These are phyloP conservation scores for Delitschia confertaspora DNA, from an alignment of 495 filamentous ascomycete species.

Conservation along the genomic window DNA sequence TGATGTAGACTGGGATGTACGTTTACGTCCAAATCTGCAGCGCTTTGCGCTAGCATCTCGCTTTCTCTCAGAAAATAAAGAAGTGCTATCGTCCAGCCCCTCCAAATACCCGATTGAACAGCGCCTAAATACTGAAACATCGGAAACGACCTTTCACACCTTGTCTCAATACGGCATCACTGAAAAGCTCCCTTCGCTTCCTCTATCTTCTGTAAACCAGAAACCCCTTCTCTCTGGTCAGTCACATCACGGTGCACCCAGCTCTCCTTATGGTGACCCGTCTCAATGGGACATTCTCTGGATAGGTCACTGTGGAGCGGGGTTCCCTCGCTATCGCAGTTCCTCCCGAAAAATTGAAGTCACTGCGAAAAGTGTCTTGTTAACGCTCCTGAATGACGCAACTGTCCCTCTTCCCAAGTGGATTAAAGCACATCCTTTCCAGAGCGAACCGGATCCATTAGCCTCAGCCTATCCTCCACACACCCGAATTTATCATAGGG, in stretches of 20 bases:
- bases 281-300: slow-evolving; percentile 34
- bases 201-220: slow-evolving; percentile 13
- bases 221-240: slow-evolving; percentile 6
- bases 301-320: slow-evolving; percentile 24
- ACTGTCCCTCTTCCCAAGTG: slow-evolving; percentile 10
- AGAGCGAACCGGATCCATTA: slow-evolving; percentile 15
- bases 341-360: background rate
- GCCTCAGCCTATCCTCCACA: slow-evolving; percentile 12
- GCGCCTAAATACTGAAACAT: slow-evolving; percentile 14
- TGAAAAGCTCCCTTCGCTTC: slow-evolving; percentile 13
- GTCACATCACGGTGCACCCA: slow-evolving; percentile 2
- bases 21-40: slow-evolving; percentile 15
- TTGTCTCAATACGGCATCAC: slow-evolving; percentile 21
- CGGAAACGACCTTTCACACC: slow-evolving; percentile 21
- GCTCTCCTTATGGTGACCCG: slow-evolving; percentile 21
- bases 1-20: slow-evolving; percentile 27
- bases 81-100: slow-evolving; percentile 10
- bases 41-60: slow-evolving; percentile 20
- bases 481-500: slow-evolving; percentile 20
- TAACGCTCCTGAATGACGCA: slow-evolving; percentile 18
- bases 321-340: slow-evolving; percentile 24
- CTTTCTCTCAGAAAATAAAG: slow-evolving; percentile 24
- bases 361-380: slow-evolving; percentile 8
- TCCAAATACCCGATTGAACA: slow-evolving; percentile 8
- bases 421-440: slow-evolving; percentile 25